These are phyloP conservation scores for Fraxinus greggii DNA, from an alignment of 305 asterid species.

Conservation along the genomic window DNA sequence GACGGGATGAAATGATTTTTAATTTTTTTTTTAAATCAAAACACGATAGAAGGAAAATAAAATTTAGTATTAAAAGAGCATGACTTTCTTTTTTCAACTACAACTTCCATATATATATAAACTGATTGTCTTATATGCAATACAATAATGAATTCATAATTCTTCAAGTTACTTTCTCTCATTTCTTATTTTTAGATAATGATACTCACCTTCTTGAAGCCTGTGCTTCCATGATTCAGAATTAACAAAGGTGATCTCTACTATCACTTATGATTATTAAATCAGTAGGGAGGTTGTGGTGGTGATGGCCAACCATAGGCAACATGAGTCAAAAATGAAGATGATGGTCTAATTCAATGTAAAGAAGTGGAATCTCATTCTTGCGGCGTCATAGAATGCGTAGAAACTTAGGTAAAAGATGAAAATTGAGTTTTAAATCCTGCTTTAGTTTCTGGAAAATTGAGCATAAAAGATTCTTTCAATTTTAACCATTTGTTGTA, in stretches of 20 bases:
- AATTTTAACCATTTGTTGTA: no score
- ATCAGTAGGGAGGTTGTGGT: slow-evolving; percentile 51
- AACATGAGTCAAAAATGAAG: slow-evolving; percentile 43
- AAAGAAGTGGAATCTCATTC: no score
- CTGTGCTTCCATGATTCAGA: neutral
- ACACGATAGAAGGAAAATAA: neutral
- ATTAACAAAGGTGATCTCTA: neutral
- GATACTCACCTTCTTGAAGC: neutral
- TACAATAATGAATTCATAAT: slow-evolving; percentile 13
- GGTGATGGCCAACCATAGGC: slow-evolving; percentile 57
- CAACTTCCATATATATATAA: neutral
- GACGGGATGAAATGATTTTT: neutral
- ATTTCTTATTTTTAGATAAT: neutral
- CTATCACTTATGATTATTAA: neutral
- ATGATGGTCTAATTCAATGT: no score
- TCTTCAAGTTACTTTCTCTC: neutral
- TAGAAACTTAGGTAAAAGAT: no score
- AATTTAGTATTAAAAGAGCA: neutral
- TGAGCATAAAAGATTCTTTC: no score
- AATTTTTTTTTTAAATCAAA: neutral
- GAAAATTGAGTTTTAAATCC: no score
- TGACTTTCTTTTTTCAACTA: neutral
- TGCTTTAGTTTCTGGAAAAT: no score
- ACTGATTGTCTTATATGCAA: neutral
- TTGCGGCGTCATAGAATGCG: no score